phyloP scores from a whole-genome alignment of 1,284 basidiomycete genomes.

The Trametes versicolor region DNA sequence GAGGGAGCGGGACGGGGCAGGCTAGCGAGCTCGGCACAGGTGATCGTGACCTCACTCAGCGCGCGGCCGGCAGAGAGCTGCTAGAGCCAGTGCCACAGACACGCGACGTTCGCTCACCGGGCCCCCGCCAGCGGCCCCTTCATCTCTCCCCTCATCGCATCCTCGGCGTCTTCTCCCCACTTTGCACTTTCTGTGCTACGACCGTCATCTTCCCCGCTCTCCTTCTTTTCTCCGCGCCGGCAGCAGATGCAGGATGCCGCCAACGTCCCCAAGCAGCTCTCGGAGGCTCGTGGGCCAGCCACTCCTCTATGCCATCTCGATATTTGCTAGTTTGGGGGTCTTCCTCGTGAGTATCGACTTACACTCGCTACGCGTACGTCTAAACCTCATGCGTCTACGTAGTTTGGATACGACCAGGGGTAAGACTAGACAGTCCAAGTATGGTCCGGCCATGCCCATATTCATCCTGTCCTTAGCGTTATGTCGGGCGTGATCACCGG shows the following conservation, averaged over 20 bases:
- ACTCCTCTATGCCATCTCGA: slow-evolving; percentile 84
- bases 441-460: slow-evolving; percentile 13
- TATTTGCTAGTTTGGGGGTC: slow-evolving; percentile 89
- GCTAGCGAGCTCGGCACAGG: slow-evolving; percentile 11
- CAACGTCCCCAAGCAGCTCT: slow-evolving; percentile 41
- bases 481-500: slow-evolving; percentile 96
- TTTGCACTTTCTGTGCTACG: slow-evolving; percentile 17
- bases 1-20: slow-evolving; percentile 10
- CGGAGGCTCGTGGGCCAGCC: slow-evolving; percentile 79
- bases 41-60: slow-evolving; percentile 27
- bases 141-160: slow-evolving; percentile 15
- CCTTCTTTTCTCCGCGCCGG: slow-evolving; percentile 19
- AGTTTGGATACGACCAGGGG: slow-evolving; percentile 97
- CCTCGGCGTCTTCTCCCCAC: slow-evolving; percentile 17
- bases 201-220: slow-evolving; percentile 23
- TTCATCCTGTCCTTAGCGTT: slow-evolving; percentile 57
- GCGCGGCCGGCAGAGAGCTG: slow-evolving; percentile 16
- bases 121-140: slow-evolving; percentile 8
- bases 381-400: slow-evolving; percentile 35
- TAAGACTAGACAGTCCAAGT: slow-evolving; percentile 45
- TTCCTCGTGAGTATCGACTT: slow-evolving; percentile 70
- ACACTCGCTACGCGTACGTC: slow-evolving; percentile 4
- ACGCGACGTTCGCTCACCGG: slow-evolving; percentile 24
- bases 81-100: slow-evolving; percentile 24
- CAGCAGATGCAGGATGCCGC: slow-evolving; percentile 45